Percentiles rank a stretch among this genome's conserved stretches.
Conservation (phyloP, 177 flowering plant species). For the Tripterygium wilfordii region DNA sequence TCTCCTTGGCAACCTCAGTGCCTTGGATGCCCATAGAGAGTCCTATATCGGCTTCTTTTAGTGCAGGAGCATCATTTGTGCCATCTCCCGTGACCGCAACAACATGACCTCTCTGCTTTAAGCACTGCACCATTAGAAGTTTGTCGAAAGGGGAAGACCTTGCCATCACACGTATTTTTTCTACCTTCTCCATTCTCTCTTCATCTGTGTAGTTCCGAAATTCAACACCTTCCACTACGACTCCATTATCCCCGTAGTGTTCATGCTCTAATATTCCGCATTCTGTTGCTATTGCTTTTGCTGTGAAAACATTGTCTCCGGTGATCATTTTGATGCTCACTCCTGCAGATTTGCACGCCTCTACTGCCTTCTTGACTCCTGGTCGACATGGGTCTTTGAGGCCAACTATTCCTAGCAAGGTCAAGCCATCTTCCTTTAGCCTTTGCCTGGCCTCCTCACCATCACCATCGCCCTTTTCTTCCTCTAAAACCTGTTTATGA, state of each 20-base stretch:
- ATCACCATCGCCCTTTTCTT: conserved; percentile 12
- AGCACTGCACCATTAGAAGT: conserved; percentile 56
- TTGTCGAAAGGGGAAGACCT: conserved; percentile 59
- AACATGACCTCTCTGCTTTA: conserved; percentile 49
- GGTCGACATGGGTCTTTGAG: conserved; percentile 74
- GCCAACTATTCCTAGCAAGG: conserved; percentile 55
- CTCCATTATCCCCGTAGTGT: conserved; percentile 12
- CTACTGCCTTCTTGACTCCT: conserved; percentile 51
- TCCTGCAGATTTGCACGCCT: conserved; percentile 51
- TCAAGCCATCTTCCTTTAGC: conserved; percentile 35
- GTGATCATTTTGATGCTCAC: conserved; percentile 71
- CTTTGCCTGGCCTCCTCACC: background rate
- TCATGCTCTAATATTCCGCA: conserved; percentile 50
- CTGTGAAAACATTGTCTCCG: conserved; percentile 65
- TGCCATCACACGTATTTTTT: conserved; percentile 57
- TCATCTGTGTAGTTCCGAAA: conserved; percentile 59
- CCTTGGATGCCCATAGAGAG: conserved; percentile 79
- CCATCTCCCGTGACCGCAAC: conserved; percentile 70
- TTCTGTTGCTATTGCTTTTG: conserved; percentile 75
- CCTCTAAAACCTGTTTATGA: conserved; percentile 26
- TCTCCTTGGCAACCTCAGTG: conserved; percentile 76
- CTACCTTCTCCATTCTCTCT: conserved; percentile 48
- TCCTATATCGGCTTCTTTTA: conserved; percentile 65
- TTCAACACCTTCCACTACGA: conserved; percentile 54
- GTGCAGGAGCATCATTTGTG: conserved; percentile 66